phyloP scores from a whole-genome alignment of 805 yeast genomes.

The Saccharomycopsis sp. region DNA sequence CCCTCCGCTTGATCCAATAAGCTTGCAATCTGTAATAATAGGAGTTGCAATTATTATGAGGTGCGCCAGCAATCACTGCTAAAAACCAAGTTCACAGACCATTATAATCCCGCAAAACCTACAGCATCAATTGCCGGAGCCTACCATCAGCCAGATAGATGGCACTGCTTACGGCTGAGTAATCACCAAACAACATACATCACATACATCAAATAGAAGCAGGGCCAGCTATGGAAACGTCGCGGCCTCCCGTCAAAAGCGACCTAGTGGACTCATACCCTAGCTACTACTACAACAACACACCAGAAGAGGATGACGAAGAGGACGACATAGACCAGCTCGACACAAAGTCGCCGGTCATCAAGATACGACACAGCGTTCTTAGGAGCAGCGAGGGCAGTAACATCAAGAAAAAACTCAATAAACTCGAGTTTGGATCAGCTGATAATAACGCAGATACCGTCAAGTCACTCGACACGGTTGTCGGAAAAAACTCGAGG shows the following conservation, averaged over 20 bases:
- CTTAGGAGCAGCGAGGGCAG: not conserved
- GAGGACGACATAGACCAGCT: not conserved
- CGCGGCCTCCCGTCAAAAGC: not conserved
- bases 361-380: not conserved
- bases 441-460: not conserved
- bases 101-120: no score
- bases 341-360: not conserved
- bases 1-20: no score
- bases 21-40: not conserved
- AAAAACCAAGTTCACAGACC: no score
- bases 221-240: not conserved
- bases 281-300: not conserved
- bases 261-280: not conserved
- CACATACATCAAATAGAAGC: not conserved
- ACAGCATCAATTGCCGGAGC: not conserved
- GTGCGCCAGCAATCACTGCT: not conserved
- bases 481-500: not conserved
- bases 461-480: not conserved
- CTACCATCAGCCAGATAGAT: not conserved
- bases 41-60: not conserved
- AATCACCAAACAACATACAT: not conserved
- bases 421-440: slow-evolving; percentile 12
- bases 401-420: slow-evolving; percentile 9
- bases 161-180: no score
- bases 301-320: not conserved